Base-by-base conservation (phyloP, 768 basidiomycete genomes). In the Suillus subluteus region DNA sequence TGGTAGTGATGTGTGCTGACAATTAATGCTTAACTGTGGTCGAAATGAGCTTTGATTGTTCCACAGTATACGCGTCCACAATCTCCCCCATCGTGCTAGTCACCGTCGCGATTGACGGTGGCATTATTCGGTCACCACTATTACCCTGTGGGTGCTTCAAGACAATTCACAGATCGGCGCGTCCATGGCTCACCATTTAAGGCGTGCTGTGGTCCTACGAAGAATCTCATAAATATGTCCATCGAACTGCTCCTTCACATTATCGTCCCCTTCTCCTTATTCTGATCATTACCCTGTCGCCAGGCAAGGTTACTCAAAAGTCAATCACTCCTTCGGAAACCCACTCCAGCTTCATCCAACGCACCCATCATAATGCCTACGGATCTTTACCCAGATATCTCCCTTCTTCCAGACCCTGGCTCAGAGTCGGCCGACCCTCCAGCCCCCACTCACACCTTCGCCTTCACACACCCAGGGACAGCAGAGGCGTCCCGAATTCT, bases 271-370 rank as follows among this genome's bases (percentile, higher is more conserved):
- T n/a, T 46, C 23, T 15, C 23, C 23, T 50, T 23, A 50, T 50
- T 13, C 23, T 26, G 23, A 23, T 23, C 23, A 46, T 46, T 18
- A 18, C 43, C 9, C 71, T 72, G 73, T 40, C 70, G 1, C 62
- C 72, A 41, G 62, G 62, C 16, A 64, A 72, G 15, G 6, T 63
- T 23, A 58, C 56, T 37, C 18, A 64, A 65, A 66, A 66, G 40
- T 26, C 62, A 32, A 44, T 66, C 8, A 32, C 67, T 26, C 38
- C 67, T 12, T 38, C 37, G 2, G 6, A 50, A 50, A 2, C 12
- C 4, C 46, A 23, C n/a, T n/a, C 46, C n/a, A 48, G 46, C n/a
- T 48, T 12, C 46, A n/a, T 48, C 11, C 9, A n/a, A 48, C 4
- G n/a, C 46, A 1, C 12, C 46, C 4, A 11, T 1, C 46, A 7